Percentiles rank a stretch among this genome's conserved stretches.
phyloP scores from a whole-genome alignment of 345 rosid genomes.

The Eucalyptus sp. region DNA sequence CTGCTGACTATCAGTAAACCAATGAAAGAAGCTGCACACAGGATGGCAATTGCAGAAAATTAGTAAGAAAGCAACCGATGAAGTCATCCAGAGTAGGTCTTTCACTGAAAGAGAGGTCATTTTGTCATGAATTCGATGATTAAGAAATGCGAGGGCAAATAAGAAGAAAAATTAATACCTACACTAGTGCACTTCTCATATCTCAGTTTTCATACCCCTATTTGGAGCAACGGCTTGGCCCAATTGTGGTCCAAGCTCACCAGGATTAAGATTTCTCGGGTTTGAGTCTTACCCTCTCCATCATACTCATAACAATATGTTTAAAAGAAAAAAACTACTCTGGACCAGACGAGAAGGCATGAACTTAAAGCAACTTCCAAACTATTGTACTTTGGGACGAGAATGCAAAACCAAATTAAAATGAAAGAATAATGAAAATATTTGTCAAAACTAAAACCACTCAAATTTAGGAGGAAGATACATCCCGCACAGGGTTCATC shows the following conservation, averaged over 20 bases:
- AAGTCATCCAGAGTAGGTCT: background rate
- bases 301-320: background rate
- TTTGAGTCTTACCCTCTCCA: background rate
- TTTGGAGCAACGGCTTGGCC: background rate
- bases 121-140: background rate
- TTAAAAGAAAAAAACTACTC: background rate
- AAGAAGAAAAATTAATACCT: background rate
- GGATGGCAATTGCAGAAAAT: background rate
- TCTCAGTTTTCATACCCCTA: background rate
- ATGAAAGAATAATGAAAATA: background rate
- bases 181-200: background rate
- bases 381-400: background rate
- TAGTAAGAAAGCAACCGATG: background rate
- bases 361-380: background rate
- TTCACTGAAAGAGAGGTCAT: background rate
- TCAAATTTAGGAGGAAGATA: background rate
- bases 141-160: background rate
- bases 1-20: conserved; percentile 60
- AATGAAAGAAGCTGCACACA: conserved; percentile 62
- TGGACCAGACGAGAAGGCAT: background rate
- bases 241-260: background rate
- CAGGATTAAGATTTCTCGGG: background rate
- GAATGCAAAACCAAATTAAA: background rate
- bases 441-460: background rate
- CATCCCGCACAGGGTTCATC: background rate